A percentile compares a stretch with the other conserved stretches of the same genome.
These are phyloP conservation scores for Mycena polygramma DNA, from an alignment of 768 basidiomycete genomes.

Conservation along the genomic window DNA sequence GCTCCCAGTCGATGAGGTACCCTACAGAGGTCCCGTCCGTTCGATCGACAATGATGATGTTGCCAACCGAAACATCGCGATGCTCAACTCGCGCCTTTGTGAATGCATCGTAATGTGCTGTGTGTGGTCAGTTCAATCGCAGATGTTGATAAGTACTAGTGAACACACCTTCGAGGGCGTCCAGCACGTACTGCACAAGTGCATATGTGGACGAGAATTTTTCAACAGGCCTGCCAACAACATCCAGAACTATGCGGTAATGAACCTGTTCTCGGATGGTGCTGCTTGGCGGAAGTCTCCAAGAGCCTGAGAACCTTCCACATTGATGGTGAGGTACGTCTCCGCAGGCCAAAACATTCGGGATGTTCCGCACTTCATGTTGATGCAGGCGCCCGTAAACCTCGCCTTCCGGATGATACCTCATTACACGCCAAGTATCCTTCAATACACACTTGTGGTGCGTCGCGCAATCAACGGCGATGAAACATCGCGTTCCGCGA, in stretches of 20 bases:
- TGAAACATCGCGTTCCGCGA: conserved; percentile 35
- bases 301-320: not conserved
- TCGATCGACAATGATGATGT: conserved; percentile 23
- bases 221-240: conserved; percentile 32
- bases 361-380: conserved; percentile 8
- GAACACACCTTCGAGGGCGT: conserved; percentile 26
- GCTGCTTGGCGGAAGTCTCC: not conserved
- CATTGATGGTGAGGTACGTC: conserved; percentile 20
- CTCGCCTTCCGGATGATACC: conserved; percentile 32
- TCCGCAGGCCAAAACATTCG: conserved; percentile 9
- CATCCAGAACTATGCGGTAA: conserved; percentile 29
- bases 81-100: conserved; percentile 30
- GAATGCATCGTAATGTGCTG: conserved; percentile 25
- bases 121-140: conserved; percentile 2
- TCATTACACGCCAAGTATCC: conserved; percentile 33
- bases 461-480: conserved; percentile 27
- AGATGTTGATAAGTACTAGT: not conserved
- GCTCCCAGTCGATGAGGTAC: conserved; percentile 30
- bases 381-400: conserved; percentile 23
- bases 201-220: conserved; percentile 31
- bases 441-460: conserved; percentile 25
- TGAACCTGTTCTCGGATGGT: conserved; percentile 25
- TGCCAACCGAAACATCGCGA: conserved; percentile 31
- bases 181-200: conserved; percentile 18
- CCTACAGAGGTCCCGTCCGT: not conserved